These are phyloP conservation scores for Punctularia strigosozonata DNA, from an alignment of 768 basidiomycete genomes.

Conservation along the genomic window DNA sequence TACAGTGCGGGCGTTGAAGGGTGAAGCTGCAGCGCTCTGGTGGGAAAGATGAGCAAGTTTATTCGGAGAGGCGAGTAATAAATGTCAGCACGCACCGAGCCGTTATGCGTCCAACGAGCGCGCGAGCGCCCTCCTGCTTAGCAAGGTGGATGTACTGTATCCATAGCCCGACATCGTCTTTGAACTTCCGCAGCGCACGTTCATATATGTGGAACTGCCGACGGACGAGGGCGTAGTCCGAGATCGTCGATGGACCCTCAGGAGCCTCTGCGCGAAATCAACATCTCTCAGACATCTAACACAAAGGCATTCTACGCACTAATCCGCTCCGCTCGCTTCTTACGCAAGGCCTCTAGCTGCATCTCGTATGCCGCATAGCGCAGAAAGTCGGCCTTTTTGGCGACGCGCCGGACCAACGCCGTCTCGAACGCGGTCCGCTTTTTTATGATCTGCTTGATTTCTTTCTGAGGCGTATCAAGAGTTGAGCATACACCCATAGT, in stretches of 20 bases:
- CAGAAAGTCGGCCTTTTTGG: slow-evolving; percentile 80
- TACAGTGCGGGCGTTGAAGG: slow-evolving; percentile 70
- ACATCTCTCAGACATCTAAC: too few species aligned
- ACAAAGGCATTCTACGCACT: slow-evolving; percentile 41
- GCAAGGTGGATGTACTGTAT: slow-evolving; percentile 81
- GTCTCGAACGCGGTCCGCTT: slow-evolving; percentile 78
- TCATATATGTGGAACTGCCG: slow-evolving; percentile 87
- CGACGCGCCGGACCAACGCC: slow-evolving; percentile 69
- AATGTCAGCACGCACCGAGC: slow-evolving; percentile 61
- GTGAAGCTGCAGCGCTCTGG: slow-evolving; percentile 79
- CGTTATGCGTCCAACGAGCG: slow-evolving; percentile 70
- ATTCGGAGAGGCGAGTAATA: too few species aligned
- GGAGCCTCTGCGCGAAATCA: too few species aligned
- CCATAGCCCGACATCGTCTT: slow-evolving; percentile 80
- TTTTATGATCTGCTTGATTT: slow-evolving; percentile 77
- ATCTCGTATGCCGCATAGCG: slow-evolving; percentile 91
- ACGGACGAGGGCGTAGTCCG: slow-evolving; percentile 76
- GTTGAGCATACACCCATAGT: not conserved
- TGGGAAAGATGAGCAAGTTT: not conserved
- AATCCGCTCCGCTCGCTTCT: slow-evolving; percentile 61
- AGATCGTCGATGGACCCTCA: slow-evolving; percentile 62
- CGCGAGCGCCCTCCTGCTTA: slow-evolving; percentile 64
- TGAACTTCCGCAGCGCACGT: slow-evolving; percentile 81
- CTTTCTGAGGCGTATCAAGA: slow-evolving; percentile 31
- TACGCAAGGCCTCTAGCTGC: slow-evolving; percentile 68